phyloP scores from a whole-genome alignment of 768 basidiomycete species.

The Suillus spraguei region DNA sequence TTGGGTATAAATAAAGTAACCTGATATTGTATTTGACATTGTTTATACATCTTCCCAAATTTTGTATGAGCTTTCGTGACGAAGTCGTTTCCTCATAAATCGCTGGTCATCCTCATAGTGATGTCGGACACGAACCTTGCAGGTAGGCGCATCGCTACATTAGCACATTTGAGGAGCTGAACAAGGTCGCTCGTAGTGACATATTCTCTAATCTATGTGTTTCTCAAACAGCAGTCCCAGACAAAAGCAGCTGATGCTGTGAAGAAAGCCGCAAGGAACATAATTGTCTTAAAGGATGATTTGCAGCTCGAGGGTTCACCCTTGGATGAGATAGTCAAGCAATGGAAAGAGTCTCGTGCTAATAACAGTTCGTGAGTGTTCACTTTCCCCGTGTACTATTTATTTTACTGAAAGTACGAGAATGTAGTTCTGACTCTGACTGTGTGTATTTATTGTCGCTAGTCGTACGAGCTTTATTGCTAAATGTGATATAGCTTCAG shows the following conservation, averaged over 20 bases:
- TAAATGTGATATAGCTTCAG: constrained; percentile 22
- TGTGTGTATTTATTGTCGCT: constrained; percentile 24
- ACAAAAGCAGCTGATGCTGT: constrained; percentile 71
- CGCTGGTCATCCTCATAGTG: neutral
- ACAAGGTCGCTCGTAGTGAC: constrained; percentile 48
- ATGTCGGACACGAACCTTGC: constrained; percentile 54
- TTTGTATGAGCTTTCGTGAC: constrained; percentile 2
- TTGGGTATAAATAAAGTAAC: neutral
- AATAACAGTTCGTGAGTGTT: constrained; percentile 30
- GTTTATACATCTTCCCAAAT: constrained; percentile 7
- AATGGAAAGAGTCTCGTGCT: constrained; percentile 54
- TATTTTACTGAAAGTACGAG: constrained; percentile 13
- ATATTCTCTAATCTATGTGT: constrained; percentile 76
- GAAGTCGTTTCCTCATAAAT: neutral
- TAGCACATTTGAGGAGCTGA: neutral
- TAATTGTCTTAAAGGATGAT: constrained; percentile 62
- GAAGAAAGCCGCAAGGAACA: constrained; percentile 69
- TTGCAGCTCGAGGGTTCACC: constrained; percentile 48
- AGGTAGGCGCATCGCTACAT: constrained; percentile 39
- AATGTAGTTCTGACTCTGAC: constrained; percentile 18
- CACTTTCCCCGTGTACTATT: neutral
- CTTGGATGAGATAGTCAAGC: constrained; percentile 64
- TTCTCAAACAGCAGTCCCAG: constrained; percentile 67
- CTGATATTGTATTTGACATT: neutral
- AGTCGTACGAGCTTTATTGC: constrained; percentile 11